These are phyloP conservation scores for Colletotrichum salicis DNA, from an alignment of 2,329 filamentous ascomycete genomes.

Conservation along the genomic window DNA sequence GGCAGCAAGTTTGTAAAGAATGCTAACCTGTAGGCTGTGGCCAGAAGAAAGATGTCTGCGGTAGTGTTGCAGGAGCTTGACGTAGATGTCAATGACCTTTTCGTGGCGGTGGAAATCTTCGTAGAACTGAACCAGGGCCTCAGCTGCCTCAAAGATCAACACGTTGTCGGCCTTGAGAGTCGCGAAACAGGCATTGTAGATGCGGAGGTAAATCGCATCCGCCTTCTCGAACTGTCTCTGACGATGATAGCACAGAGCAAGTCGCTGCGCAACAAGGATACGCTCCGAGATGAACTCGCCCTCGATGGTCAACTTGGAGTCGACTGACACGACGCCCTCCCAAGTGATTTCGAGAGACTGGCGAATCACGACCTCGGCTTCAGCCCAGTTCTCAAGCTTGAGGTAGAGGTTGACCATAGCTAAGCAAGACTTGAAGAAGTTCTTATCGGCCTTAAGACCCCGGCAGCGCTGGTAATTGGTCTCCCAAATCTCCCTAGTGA, in stretches of 20 bases:
- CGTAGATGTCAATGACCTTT: slow-evolving; percentile 49
- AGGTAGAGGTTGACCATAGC: slow-evolving; percentile 47
- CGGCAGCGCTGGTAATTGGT: slow-evolving; percentile 48
- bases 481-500: slow-evolving; percentile 49
- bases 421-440: slow-evolving; percentile 48
- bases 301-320: slow-evolving; percentile 43
- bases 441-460: slow-evolving; percentile 44
- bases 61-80: slow-evolving; percentile 47
- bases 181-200: slow-evolving; percentile 48
- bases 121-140: slow-evolving; percentile 46
- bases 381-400: slow-evolving; percentile 45
- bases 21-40: slow-evolving; percentile 48
- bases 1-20: slow-evolving; percentile 41
- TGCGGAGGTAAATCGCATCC: slow-evolving; percentile 49
- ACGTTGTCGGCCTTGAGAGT: slow-evolving; percentile 45
- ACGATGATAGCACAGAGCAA: slow-evolving; percentile 49
- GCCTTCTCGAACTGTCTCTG: slow-evolving; percentile 50
- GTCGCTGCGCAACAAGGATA: slow-evolving; percentile 45
- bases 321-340: slow-evolving; percentile 47
- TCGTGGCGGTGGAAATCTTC: slow-evolving; percentile 45
- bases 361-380: slow-evolving; percentile 48
- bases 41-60: slow-evolving; percentile 13
- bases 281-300: slow-evolving; percentile 47
- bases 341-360: slow-evolving; percentile 51
- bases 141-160: slow-evolving; percentile 42